phyloP scores from a whole-genome alignment of 208 protist genomes.

The Trichomonas vaginalis region DNA sequence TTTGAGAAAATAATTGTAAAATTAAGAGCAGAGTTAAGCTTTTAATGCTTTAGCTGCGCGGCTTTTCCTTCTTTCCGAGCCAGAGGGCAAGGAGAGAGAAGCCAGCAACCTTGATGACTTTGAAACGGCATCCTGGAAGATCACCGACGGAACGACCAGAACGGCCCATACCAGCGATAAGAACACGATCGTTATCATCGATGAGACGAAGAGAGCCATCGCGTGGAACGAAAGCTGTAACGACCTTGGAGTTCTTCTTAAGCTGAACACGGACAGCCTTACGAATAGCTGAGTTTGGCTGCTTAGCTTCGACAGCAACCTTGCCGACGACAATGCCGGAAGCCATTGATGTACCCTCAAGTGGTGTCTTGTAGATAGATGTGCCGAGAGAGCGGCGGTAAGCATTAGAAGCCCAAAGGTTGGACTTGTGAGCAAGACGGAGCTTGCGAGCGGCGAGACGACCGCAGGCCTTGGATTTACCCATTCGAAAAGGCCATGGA shows the following conservation, averaged over 20 bases:
- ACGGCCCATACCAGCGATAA: slow-evolving; percentile 53
- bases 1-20: too few relatives aligned
- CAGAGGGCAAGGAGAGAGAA: slow-evolving; percentile 87
- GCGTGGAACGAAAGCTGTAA: slow-evolving; percentile 76
- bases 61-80: slow-evolving; percentile 97
- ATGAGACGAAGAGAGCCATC: slow-evolving; percentile 97
- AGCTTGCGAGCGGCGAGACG: neutral
- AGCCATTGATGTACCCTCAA: neutral
- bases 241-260: neutral
- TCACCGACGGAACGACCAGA: slow-evolving; percentile 95
- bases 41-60: slow-evolving; percentile 78
- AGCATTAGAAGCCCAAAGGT: neutral
- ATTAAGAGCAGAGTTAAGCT: too few relatives aligned
- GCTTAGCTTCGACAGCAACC: slow-evolving; percentile 94
- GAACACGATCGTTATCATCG: slow-evolving; percentile 75
- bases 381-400: neutral
- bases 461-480: slow-evolving; percentile 1
- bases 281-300: slow-evolving; percentile 99
- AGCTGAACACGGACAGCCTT: slow-evolving; percentile 93
- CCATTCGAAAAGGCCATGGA: neutral
- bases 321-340: neutral
- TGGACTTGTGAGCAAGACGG: neutral
- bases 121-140: slow-evolving; percentile 97
- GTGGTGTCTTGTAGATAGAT: neutral
- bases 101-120: slow-evolving; percentile 91